Evolutionary conservation across 371 early-diverging fungal genomes (phyloP).

Genomic region (Batkoa obscura): DNA sequence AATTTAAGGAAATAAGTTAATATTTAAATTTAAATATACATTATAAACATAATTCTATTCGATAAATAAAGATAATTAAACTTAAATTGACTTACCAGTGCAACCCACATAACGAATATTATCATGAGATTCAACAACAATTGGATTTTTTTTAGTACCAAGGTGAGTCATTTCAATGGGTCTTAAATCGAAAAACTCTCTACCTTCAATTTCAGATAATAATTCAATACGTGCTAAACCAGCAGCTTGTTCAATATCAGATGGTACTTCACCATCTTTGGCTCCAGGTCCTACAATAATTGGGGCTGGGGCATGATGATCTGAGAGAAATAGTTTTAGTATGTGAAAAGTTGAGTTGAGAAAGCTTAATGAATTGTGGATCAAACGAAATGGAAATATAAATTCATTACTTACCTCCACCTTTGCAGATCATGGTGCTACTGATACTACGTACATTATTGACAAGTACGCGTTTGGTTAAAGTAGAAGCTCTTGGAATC

Average conservation of each 20-base stretch:
- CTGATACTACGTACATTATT: neutral
- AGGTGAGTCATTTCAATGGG: conserved; percentile 54
- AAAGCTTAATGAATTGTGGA: neutral
- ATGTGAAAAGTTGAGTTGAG: neutral
- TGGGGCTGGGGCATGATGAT: neutral
- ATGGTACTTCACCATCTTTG: conserved; percentile 43
- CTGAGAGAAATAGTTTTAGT: neutral
- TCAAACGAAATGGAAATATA: neutral
- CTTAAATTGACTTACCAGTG: conserved; percentile 36
- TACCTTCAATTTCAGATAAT: conserved; percentile 64
- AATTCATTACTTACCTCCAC: neutral
- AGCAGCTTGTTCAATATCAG: conserved; percentile 78
- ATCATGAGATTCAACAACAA: conserved; percentile 68
- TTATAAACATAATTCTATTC: too few species aligned
- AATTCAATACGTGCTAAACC: conserved; percentile 84
- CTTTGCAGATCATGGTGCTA: neutral
- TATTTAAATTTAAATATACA: too few species aligned
- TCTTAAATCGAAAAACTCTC: conserved; percentile 71
- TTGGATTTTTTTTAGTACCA: conserved; percentile 73
- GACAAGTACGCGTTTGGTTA: neutral
- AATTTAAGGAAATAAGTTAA: too few species aligned
- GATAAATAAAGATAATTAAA: too few species aligned
- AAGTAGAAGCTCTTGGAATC: neutral
- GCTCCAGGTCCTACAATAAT: conserved; percentile 33
- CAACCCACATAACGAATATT: conserved; percentile 78